These are phyloP conservation scores for Trichosporon sp. DNA, from an alignment of 1,284 basidiomycete genomes.

Conservation along the genomic window DNA sequence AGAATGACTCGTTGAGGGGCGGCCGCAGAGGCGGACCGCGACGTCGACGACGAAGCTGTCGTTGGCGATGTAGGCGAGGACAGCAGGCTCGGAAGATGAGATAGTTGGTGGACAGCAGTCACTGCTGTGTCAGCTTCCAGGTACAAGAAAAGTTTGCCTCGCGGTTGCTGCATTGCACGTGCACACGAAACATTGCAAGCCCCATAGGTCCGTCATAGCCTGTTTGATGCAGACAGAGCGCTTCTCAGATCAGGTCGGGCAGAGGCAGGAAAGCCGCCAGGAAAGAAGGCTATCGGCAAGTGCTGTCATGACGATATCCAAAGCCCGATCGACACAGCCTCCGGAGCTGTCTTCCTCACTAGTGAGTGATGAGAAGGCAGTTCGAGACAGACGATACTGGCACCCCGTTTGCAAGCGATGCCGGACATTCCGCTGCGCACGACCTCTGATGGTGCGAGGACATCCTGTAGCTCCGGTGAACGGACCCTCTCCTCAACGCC, in stretches of 20 bases:
- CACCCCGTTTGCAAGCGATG: too few species aligned
- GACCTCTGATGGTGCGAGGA: too few species aligned
- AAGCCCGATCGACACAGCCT: not conserved
- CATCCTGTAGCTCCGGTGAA: not conserved
- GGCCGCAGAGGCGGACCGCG: constrained; percentile 4
- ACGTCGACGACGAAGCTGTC: constrained; percentile 5
- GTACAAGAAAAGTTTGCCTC: not conserved
- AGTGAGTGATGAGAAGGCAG: not conserved
- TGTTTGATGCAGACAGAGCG: too few species aligned
- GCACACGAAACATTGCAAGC: not conserved
- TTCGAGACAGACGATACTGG: not conserved
- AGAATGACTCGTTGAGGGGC: constrained; percentile 36
- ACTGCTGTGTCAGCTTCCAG: constrained; percentile 20
- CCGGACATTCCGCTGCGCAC: not conserved
- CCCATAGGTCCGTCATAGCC: not conserved
- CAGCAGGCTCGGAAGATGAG: constrained; percentile 34
- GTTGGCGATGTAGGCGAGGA: constrained; percentile 13
- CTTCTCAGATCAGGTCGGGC: not conserved
- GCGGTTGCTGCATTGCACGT: not conserved
- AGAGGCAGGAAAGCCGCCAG: too few species aligned
- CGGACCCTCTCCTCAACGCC: not conserved
- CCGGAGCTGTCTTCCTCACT: not conserved
- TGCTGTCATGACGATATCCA: too few species aligned
- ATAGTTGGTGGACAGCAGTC: constrained; percentile 33
- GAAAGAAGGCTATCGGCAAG: too few species aligned